Base-by-base conservation (phyloP, 2,329 filamentous ascomycete species). In the Calonectria multiphialidica region DNA sequence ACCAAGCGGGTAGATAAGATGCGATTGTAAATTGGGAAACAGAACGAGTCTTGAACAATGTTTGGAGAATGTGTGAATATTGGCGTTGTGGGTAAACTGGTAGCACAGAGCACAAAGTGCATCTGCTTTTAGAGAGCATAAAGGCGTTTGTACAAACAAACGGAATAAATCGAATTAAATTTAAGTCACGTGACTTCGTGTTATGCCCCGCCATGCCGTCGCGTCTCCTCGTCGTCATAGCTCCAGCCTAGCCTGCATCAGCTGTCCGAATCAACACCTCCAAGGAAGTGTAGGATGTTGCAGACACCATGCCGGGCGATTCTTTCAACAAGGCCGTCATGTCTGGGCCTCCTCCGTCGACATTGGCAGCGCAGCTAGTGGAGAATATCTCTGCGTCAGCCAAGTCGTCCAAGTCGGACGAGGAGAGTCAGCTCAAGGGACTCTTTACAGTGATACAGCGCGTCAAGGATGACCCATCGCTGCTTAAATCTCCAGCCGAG, bases 321-420 rank as follows among this genome's bases (percentile, higher is more conserved):
- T 61, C 67, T 71, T 70, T 72, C 66, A 74, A 59, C 28, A 81
- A 74, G 63, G 72, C 64, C 57, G 72, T 67, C 49, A 61, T 72
- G 44, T 64, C 72, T 40, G 77, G 76, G 28, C 68, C 87, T 55
- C 91, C 92, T 45, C 93, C 95, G 15, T 98, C 96, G 18, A 97
- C 95, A 12, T 89, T 98, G 79, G 95, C 96, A 65, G 95, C 95
- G 15, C 94, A 97, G 83, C 92, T 98, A 70, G 95, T 97, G 75
- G 93, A 94, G 81, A 95, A 94, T 81, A 92, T 95, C 74, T 91
- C 93, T 50, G 90, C 93, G 25, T 90, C 90, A 62, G 88, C 89
- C 64, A 89, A 88, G 73, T 90, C 89, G 53, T 89, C 90, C 66
- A 89, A 90, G 78, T 90, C 90, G 65, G 89, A 93, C 78, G 92